Evolutionary conservation across 1,284 basidiomycete genomes (phyloP), one percentile per base, ranked within the genome.

Genomic region (Porogramme epimiltina): DNA sequence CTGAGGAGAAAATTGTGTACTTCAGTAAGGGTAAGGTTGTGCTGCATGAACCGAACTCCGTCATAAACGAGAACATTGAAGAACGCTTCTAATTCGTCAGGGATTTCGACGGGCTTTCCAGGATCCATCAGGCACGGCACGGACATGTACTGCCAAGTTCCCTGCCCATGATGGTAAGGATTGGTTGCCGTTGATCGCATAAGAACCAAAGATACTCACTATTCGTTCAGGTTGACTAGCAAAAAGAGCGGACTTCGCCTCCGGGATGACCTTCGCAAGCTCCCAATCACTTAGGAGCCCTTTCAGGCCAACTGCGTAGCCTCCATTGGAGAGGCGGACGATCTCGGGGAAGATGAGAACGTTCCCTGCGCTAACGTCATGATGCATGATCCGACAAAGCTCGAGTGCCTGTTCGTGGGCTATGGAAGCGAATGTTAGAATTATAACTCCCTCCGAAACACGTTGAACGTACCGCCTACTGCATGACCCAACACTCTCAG

Each of bases 271-370:
- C 24, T 46, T 52, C 8, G 49, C 41, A 6, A 51, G 22, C 49
- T 57, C 52, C 55, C 55, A 54, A 23, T 58, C 56, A 13, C 42
- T 38, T 9, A 58, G 44, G 2, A 57, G 6, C 4, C 55, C 55
- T 2, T 6, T 18, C 52, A 52, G 52, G 40, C 2, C 8, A 18
- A 13, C 16, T 4, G 20, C 19, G 3, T 23, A 11, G 16, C 31
- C 16, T 9, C n/a, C 45, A 1, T n/a, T n/a, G n/a, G n/a, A 16
- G 13, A 3, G 13, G 34, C n/a, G 34, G 9, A 37, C 5, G 43
- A 50, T 9, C 6, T 1, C 47, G 3, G 55, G 55, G 9, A 31
- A 34, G 9, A 57, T 57, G 22, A 57, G 38, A n/a, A 57, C 31
- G 42, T 57, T 57, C 6, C 55, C 55, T 1, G 43, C 31, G 37